Percentiles rank a stretch among this genome's conserved stretches.
Evolutionary conservation across 345 rosid genomes (phyloP).

Genomic region (Brassica incana): DNA sequence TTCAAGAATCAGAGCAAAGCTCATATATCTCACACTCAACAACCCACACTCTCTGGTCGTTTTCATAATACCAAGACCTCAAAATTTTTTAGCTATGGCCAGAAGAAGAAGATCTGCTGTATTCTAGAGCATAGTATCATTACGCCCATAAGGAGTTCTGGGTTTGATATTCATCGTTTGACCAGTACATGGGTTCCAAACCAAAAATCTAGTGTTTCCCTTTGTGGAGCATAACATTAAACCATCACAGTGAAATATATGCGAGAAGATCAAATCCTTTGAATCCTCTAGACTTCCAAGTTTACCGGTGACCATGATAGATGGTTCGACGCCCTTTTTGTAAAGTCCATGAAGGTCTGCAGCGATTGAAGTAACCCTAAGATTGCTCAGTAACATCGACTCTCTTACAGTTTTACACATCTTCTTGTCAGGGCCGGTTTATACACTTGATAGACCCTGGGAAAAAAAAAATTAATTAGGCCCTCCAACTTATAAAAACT

Average conservation of each 20-base stretch:
- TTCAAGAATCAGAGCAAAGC: neutral
- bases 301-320: too few relatives aligned
- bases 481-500: too few relatives aligned
- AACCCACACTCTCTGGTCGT: neutral
- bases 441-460: too few relatives aligned
- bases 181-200: neutral
- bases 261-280: too few relatives aligned
- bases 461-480: too few relatives aligned
- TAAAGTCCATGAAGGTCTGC: too few relatives aligned
- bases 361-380: too few relatives aligned
- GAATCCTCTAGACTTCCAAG: too few relatives aligned
- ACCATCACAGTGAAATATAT: neutral
- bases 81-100: slow-evolving; percentile 1
- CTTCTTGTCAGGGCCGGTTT: too few relatives aligned
- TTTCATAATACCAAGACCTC: neutral
- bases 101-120: neutral
- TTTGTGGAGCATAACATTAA: neutral
- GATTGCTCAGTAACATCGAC: too few relatives aligned
- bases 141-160: neutral
- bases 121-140: neutral
- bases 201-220: neutral
- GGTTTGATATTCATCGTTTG: neutral
- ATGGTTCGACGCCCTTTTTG: too few relatives aligned
- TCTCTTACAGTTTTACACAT: too few relatives aligned
- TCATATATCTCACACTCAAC: neutral